Conservation (phyloP, 768 basidiomycete species). For the Psilocybe subaeruginosa region DNA sequence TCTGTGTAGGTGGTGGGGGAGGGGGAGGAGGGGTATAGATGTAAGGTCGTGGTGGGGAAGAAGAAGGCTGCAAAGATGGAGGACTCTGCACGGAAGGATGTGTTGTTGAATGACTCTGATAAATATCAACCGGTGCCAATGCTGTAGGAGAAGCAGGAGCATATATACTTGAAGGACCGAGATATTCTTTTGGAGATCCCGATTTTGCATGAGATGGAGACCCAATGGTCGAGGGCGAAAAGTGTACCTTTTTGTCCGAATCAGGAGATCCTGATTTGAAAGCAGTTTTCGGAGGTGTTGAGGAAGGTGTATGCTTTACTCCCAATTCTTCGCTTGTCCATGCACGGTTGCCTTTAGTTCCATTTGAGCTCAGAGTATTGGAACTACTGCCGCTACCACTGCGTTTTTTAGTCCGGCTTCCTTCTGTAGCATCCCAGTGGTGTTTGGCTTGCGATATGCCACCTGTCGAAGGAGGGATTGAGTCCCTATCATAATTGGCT, state of each 20-base stretch:
- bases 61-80: constrained; percentile 16
- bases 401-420: constrained; percentile 25
- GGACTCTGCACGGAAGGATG: constrained; percentile 12
- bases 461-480: constrained; percentile 18
- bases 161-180: constrained; percentile 26
- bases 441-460: constrained; percentile 9
- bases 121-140: constrained; percentile 11
- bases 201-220: constrained; percentile 17
- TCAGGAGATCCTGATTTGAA: constrained; percentile 34
- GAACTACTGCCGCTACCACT: constrained; percentile 24
- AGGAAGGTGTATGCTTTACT: constrained; percentile 12
- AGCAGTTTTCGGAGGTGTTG: constrained; percentile 23
- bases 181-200: constrained; percentile 23
- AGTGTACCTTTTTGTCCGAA: constrained; percentile 49
- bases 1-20: constrained; percentile 10
- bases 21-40: constrained; percentile 20
- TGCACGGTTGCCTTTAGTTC: constrained; percentile 11
- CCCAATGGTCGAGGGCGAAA: constrained; percentile 49
- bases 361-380: constrained; percentile 19
- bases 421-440: constrained; percentile 25
- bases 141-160: constrained; percentile 19
- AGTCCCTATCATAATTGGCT: constrained; percentile 13
- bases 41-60: constrained; percentile 23
- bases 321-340: constrained; percentile 19
- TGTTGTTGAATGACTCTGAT: constrained; percentile 7